Evolutionary conservation across 768 basidiomycete species (phyloP), one percentile per base, ranked within the genome.

Genomic region (Hericium erinaceus): DNA sequence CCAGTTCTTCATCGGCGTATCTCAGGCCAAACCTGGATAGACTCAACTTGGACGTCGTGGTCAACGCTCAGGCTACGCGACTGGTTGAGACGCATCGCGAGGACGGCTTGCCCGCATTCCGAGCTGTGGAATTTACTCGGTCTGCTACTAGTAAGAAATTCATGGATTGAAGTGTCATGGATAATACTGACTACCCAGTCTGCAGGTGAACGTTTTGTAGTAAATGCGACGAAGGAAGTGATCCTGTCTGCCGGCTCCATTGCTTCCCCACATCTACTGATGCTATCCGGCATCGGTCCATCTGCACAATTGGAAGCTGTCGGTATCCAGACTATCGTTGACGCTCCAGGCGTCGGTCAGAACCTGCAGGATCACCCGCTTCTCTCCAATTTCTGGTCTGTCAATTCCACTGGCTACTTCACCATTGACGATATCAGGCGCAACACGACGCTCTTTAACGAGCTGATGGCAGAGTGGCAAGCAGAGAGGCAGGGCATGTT

Each of bases 271-370:
- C 48, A 51, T 24, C 46, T 37, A 4, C 9, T 53, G 10, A 57
- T 70, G 70, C 66, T 71, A 11, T 74, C 72, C 4, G 72, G 72
- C 13, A 73, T 74, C 51, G 72, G 72, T 13, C 67, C 71, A 53
- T n/a, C 40, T 5, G 41, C 59, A 1, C 66, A 70, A 3, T 64
- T 74, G 4, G 46, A 41, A 10, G 18, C 64, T 22, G 50, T 66
- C 28, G 68, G 68, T 4, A 70, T 73, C 56, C 52, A 65, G 41
- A 33, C 72, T 6, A 41, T 72, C 20, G 64, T 72, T 3, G 38
- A 72, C 56, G 61, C 71, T 20, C 72, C 74, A 0, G 70, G 70
- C 4, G 73, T 75, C 24, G 74, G 74, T 20, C 62, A 46, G 15
- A 73, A 74, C 57, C 62, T 74, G 12, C 71, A 73, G 64, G 74